phyloP scores from a whole-genome alignment of 2,329 filamentous ascomycete genomes.

The Xylaria sp. region DNA sequence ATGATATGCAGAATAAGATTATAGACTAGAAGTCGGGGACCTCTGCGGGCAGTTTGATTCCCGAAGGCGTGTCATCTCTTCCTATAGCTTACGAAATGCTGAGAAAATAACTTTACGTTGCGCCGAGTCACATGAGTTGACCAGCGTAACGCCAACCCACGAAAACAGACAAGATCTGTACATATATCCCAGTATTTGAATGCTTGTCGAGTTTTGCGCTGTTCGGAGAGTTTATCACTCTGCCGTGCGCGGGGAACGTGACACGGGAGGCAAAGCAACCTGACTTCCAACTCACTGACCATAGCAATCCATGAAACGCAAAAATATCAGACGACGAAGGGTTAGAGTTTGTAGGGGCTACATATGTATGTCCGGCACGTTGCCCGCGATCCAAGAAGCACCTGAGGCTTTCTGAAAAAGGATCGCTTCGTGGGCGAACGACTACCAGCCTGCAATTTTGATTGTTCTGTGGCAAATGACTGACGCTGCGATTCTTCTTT shows the following conservation, averaged over 20 bases:
- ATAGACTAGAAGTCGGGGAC: constrained; percentile 22
- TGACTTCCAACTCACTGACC: neutral
- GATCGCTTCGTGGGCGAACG: constrained; percentile 43
- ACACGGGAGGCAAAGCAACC: neutral
- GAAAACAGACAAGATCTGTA: neutral
- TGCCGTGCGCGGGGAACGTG: constrained; percentile 16
- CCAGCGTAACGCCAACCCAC: neutral
- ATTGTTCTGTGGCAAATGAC: constrained; percentile 78
- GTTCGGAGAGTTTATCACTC: constrained; percentile 21
- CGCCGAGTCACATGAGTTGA: neutral
- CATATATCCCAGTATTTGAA: neutral
- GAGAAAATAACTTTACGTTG: constrained; percentile 8
- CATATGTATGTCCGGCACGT: constrained; percentile 64
- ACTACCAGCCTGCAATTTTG: constrained; percentile 65
- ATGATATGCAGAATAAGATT: constrained; percentile 18
- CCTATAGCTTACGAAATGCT: constrained; percentile 17
- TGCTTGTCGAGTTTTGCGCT: neutral
- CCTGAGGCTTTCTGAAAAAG: constrained; percentile 41
- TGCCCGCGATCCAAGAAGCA: constrained; percentile 50
- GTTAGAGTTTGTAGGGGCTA: constrained; percentile 30
- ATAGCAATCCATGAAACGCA: neutral
- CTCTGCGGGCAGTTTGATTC: neutral
- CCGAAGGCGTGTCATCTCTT: neutral
- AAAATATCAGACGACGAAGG: neutral
- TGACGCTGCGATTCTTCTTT: constrained; percentile 72